These are phyloP conservation scores for Tulasnella sp. DNA, from an alignment of 768 basidiomycete species.

Conservation along the genomic window DNA sequence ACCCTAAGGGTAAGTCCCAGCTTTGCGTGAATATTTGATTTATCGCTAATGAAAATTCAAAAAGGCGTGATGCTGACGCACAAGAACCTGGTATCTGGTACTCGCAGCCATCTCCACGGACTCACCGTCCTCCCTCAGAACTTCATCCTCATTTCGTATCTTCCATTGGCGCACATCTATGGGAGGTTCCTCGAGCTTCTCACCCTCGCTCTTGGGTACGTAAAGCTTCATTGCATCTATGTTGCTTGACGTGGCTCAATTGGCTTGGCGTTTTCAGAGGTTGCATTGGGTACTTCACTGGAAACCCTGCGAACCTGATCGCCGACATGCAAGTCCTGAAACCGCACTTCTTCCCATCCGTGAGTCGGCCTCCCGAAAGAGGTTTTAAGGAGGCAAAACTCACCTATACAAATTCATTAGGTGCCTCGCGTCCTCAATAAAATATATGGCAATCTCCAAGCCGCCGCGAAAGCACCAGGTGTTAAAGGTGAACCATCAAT, in stretches of 20 bases:
- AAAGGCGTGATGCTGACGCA: slow-evolving; percentile 16
- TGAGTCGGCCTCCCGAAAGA: background rate
- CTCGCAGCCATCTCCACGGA: background rate
- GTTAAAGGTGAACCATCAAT: slow-evolving; percentile 43
- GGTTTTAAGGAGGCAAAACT: background rate
- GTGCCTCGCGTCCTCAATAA: slow-evolving; percentile 80
- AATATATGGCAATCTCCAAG: slow-evolving; percentile 46
- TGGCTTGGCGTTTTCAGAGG: slow-evolving; percentile 59
- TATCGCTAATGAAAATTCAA: too few species aligned
- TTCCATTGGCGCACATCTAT: slow-evolving; percentile 61
- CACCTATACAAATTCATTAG: background rate
- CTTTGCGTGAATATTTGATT: too few species aligned
- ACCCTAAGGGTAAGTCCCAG: slow-evolving; percentile 10
- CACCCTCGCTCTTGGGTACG: slow-evolving; percentile 5
- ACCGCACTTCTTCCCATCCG: slow-evolving; percentile 62
- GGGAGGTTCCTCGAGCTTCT: slow-evolving; percentile 39
- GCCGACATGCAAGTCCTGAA: slow-evolving; percentile 80
- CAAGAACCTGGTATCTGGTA: slow-evolving; percentile 1
- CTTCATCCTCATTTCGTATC: slow-evolving; percentile 13
- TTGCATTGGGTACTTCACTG: slow-evolving; percentile 74
- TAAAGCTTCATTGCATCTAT: too few species aligned
- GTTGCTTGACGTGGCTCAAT: slow-evolving; percentile 18
- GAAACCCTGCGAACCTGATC: slow-evolving; percentile 78
- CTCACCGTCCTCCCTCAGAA: background rate
- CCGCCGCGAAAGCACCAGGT: slow-evolving; percentile 54